Base-by-base conservation (phyloP, 306 rosid genomes). In the Gastrolobium bilobum region DNA sequence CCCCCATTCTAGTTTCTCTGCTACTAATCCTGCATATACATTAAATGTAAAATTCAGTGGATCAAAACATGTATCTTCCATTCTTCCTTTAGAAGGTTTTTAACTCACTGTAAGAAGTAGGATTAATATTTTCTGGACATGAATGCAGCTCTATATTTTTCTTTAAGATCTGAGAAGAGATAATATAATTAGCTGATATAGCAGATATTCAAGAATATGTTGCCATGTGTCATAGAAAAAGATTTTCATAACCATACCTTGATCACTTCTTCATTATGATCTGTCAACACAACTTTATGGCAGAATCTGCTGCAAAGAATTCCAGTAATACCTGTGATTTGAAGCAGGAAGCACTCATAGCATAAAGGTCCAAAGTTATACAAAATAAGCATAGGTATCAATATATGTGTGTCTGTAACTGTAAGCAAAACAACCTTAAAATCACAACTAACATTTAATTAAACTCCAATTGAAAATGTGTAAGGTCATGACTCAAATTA, bases 1-100 rank as follows among this genome's bases (percentile, higher is more conserved):
- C 69, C 97, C 98, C 98, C 98, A 94, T 77, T 92, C 98, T 42
- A 94, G 88, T 83, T 91, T 91, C 87, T 91, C 94, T 13, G 94
- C 92, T 3, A 59, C 84, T 67, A 92, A 81, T 56, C 76, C 98
- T 94, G 90, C 87, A 85, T 61, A 76, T 44, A 64, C 47, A 46
- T 31, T 5, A 37, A 48, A 71, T 52, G 39, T 60, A 69, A 52
- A 46, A 7, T 57, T 68, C 58, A 71, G 73, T 14, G 69, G 14
- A 71, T 34, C 37, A 59, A 48, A 59, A 39, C 61, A 79, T 43
- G 10, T 20, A 71, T 63, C 72, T 58, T 78, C n/a, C 31, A 10
- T 47, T 79, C 68, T 58, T 78, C 54, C 38, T 44, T 43, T n/a
- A 57, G 48, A 65, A 53, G 68, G 48, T 79, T 39, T 76, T 60